Evolutionary conservation across 208 protist genomes (phyloP), one percentile per base, ranked within the genome.

Genomic region (Trypanosoma boissoni): DNA sequence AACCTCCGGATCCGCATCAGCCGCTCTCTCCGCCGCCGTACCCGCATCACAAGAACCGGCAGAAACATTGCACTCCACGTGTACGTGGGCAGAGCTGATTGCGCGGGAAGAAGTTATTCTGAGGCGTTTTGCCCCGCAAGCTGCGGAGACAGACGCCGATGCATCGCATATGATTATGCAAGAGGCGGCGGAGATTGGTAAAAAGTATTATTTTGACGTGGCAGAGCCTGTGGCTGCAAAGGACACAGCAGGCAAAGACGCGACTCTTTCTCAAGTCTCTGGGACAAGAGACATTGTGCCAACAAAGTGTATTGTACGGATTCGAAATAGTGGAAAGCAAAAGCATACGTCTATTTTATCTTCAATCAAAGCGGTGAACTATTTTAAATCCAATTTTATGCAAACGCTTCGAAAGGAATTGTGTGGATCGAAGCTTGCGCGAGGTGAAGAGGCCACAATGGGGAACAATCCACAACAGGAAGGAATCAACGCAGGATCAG

Each of bases 331-430:
- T 55, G 73, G 80, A 55, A 70, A 68, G 2, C 49, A 80, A 42
- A 83, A 82, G 51, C 72, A 83, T 56, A 89, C 86, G 0, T 42
- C 72, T 18, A 64, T 90, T 18, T 44, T 93, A 12, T 58, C 64
- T 41, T 69, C 72, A 9, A 54, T 67, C 8, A 93, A 93, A 71
- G 52, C 68, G n/a, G 72, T 90, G 29, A 85, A 86, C 57, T 78
- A 86, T 64, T 82, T 93, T 48, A 80, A 72, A n/a, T 76, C 79
- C 0, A 90, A 90, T 64, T 76, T 93, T 59, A 76, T 81, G 31
- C 61, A 84, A 52, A 70, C 88, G 7, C 56, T 93, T 36, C 68
- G 76, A 1, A 86, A 86, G 56, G 86, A 93, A 74, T 45, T 93
- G 46, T 60, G 59, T 16, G 48, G 50, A 20, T 87, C 79, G 12